These are phyloP conservation scores for Xylaria nigripes DNA, from an alignment of 495 filamentous ascomycete genomes.

Conservation along the genomic window DNA sequence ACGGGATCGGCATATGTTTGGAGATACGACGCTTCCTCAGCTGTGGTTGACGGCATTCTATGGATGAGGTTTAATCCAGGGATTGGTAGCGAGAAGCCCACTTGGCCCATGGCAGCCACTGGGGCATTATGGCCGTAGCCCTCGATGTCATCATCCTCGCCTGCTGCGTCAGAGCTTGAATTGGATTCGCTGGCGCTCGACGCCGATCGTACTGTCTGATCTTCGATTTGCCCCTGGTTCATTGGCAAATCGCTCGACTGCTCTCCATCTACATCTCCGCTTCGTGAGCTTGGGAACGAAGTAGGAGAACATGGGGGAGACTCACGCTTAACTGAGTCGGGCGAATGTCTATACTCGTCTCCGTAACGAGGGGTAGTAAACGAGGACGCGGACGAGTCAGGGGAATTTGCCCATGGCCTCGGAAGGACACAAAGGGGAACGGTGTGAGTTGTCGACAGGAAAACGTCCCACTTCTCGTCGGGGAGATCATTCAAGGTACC, in stretches of 20 bases:
- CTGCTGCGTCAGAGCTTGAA: background rate
- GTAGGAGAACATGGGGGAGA: background rate
- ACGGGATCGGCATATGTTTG: background rate
- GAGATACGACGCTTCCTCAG: background rate
- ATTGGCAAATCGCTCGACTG: background rate
- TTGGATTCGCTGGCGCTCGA: background rate
- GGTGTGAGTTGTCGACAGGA: background rate
- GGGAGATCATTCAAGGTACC: background rate
- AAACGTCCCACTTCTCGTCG: slow-evolving; percentile 17
- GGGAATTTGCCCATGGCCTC: background rate
- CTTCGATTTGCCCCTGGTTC: background rate
- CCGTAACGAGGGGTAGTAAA: background rate
- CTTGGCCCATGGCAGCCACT: background rate
- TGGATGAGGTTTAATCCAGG: background rate
- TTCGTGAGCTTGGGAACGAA: background rate
- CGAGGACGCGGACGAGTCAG: background rate
- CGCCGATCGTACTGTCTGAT: background rate
- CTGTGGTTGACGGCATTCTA: background rate
- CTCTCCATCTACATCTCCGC: background rate
- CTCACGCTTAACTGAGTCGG: background rate
- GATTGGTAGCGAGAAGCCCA: background rate
- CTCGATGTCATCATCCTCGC: background rate
- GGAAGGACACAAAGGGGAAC: background rate
- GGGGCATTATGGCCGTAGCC: background rate
- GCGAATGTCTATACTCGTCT: background rate